phyloP scores from a whole-genome alignment of 2,329 filamentous ascomycete species.

The Alternaria gaisen region DNA sequence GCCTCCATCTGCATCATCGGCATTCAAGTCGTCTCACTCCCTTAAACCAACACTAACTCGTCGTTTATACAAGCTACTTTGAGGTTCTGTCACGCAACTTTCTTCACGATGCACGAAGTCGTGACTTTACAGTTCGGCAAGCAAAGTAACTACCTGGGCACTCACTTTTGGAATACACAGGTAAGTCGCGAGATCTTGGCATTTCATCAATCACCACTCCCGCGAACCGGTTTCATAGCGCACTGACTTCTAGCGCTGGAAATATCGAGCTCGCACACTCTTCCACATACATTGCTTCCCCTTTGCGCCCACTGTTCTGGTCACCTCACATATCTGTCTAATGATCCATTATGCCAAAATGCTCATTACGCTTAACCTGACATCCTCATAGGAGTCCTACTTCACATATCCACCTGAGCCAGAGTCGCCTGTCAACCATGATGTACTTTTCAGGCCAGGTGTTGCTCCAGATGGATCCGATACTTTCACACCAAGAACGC shows the following conservation, averaged over 20 bases:
- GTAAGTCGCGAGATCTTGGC: slow-evolving; percentile 54
- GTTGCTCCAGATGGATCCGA: slow-evolving; percentile 84
- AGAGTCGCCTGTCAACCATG: slow-evolving; percentile 76
- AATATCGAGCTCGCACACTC: not conserved
- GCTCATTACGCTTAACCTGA: slow-evolving; percentile 1
- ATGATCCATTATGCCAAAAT: not conserved
- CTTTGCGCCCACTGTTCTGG: not conserved
- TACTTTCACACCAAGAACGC: slow-evolving; percentile 88
- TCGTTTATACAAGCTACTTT: not conserved
- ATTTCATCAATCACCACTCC: not conserved
- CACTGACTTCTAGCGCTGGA: not conserved
- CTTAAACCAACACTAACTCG: not conserved
- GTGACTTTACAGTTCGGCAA: slow-evolving; percentile 93
- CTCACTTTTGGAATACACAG: slow-evolving; percentile 98
- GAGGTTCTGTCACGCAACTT: too few relatives aligned
- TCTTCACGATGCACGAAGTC: slow-evolving; percentile 82
- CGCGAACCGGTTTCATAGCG: not conserved
- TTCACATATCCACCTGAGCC: slow-evolving; percentile 81
- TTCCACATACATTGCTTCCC: not conserved
- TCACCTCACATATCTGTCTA: not conserved
- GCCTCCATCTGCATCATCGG: not conserved
- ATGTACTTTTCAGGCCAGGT: slow-evolving; percentile 88
- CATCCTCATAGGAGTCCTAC: slow-evolving; percentile 79
- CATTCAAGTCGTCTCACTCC: not conserved
- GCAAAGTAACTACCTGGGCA: slow-evolving; percentile 89